phyloP scores from a whole-genome alignment of 2,329 filamentous ascomycete species.

The Lasiodiplodia citricola region DNA sequence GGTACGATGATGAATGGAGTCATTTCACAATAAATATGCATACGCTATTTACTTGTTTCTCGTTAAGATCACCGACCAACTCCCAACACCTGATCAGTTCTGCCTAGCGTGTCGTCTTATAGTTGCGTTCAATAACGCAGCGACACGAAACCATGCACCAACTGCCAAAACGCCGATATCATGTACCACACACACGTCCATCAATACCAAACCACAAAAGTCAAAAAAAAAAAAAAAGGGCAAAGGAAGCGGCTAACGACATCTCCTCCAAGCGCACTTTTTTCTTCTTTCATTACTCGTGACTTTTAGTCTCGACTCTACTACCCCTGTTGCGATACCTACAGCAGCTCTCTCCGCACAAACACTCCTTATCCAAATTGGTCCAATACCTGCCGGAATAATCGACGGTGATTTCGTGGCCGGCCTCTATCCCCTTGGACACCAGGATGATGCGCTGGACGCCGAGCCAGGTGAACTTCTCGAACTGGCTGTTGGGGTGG shows the following conservation, averaged over 20 bases:
- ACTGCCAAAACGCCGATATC: neutral
- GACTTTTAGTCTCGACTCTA: neutral
- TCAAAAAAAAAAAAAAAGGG: neutral
- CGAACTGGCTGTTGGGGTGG: constrained; percentile 62
- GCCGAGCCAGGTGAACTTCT: constrained; percentile 63
- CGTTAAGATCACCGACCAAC: neutral
- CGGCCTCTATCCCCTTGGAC: constrained; percentile 60
- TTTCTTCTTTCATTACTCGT: neutral
- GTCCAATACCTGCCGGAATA: constrained; percentile 65
- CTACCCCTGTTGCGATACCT: constrained; percentile 41
- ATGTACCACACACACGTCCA: neutral
- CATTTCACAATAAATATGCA: neutral
- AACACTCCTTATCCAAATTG: constrained; percentile 60
- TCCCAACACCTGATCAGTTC: neutral
- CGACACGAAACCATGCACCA: constrained; percentile 1
- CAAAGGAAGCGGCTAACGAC: neutral
- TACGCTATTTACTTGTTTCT: neutral
- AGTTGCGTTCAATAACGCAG: neutral
- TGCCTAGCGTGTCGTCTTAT: no score
- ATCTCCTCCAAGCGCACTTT: neutral
- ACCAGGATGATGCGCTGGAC: constrained; percentile 62
- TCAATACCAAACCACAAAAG: neutral
- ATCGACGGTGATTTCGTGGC: constrained; percentile 62
- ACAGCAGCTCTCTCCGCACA: constrained; percentile 61
- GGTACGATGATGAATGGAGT: neutral